Conservation (phyloP, 306 rosid genomes). For the Lotus japonicus region DNA sequence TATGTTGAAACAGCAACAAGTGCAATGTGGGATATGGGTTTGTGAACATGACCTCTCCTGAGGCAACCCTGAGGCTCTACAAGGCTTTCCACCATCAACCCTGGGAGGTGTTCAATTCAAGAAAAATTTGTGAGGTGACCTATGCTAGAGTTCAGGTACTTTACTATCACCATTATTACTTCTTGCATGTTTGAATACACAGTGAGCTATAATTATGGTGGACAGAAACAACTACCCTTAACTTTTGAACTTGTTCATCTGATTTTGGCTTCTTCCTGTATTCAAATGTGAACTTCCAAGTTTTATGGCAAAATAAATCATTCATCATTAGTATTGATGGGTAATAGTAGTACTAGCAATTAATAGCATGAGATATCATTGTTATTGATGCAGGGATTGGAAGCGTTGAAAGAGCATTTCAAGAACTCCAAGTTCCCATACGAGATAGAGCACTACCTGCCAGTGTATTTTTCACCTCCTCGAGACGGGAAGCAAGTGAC, state of each 20-base stretch:
- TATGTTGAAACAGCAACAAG: conserved; percentile 53
- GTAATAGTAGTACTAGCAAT: not conserved
- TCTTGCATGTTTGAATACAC: too few species aligned
- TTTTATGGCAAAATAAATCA: not conserved
- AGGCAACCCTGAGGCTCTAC: conserved; percentile 68
- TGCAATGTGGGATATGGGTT: conserved; percentile 96
- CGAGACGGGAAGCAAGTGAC: conserved; percentile 72
- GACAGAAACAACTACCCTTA: too few species aligned
- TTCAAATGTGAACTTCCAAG: too few species aligned
- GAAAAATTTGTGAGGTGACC: conserved; percentile 80
- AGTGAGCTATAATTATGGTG: too few species aligned
- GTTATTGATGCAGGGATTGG: conserved; percentile 56
- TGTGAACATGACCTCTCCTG: conserved; percentile 83
- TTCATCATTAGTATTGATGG: not conserved
- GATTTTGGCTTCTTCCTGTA: too few species aligned
- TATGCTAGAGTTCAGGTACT: conserved; percentile 83
- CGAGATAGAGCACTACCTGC: conserved; percentile 76
- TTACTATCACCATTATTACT: too few species aligned
- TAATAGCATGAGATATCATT: not conserved
- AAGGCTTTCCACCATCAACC: conserved; percentile 76
- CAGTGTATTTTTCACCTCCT: conserved; percentile 76
- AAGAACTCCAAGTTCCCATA: conserved; percentile 97
- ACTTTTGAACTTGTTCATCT: too few species aligned
- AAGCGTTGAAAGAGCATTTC: conserved; percentile 84
- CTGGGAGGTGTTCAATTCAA: conserved; percentile 88